Evolutionary conservation across 2,329 filamentous ascomycete species (phyloP), one percentile per base, ranked within the genome.

Genomic region (Dactylonectria macrodidyma): DNA sequence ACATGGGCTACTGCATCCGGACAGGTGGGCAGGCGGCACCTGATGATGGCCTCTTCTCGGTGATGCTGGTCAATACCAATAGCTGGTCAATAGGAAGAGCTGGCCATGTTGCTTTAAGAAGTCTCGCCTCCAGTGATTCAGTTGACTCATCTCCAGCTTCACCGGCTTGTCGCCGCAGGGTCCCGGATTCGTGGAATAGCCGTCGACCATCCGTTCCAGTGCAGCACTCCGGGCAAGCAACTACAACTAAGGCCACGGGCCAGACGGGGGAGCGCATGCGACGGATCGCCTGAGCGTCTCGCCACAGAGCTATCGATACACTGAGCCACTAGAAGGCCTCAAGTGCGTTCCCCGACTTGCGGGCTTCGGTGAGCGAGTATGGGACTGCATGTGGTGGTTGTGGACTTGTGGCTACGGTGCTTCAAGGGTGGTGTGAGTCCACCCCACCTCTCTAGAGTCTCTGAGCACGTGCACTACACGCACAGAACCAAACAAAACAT

Each of bases 11-110:
- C 41, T n/a, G 16, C 5, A 44, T 44, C 41, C 41, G 41, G 41
- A 8, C 41, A 44, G 41, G 61, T 60, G 58, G 44, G 50, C 44
- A 36, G 56, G 57, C 30, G 56, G 65, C 61, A 63, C 67, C 62
- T 66, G 65, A 55, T 36, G n/a, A 54, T 38, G 50, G 33, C 9
- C 50, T 19, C 30, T n/a, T 34, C 26, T 26, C 34, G 41, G 30
- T 48, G 22, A 48, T 47, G 55, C 48, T 52, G 55, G 41, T 12
- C 41, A 26, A 46, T 19, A n/a, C 16, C 26, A 46, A 48, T 46
- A 38, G 38, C 50, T 30, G 26, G 7, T 30, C 26, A 30, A 30
- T 30, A 30, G 26, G 4, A 30, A 30, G 26, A 30, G 7, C 26
- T 52, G 50, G 50, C 16, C n/a, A 33, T 34, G 30, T 19, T 52